Evolutionary conservation across 2,329 filamentous ascomycete genomes (phyloP), one percentile per base, ranked within the genome.

Genomic region (Sarocladium oryzae): DNA sequence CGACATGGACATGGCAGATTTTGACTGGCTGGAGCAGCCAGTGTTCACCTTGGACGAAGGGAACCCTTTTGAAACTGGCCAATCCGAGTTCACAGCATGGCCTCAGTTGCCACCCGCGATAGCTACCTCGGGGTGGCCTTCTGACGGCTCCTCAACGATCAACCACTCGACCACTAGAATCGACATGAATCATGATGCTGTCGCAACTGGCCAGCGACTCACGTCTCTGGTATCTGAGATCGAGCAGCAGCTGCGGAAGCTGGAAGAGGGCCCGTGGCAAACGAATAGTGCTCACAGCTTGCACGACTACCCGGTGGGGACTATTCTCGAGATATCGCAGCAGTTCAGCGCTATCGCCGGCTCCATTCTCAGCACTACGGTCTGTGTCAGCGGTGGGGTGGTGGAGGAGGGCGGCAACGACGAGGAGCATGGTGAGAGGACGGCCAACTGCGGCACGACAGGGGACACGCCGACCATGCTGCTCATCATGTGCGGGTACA

Each of bases 401-500:
- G 28, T 13, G 28, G 28, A 30, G 28, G 28, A 30, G 7, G 7
- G 28, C 28, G 28, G 28, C 13, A 13, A 13, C 7, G 7, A 30
- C 28, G 28, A 30, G 13, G 28, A 30, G 7, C 7, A 30, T 23
- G 23, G 41, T 26, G 41, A 23, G 18, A 20, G 26, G 7, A n/a
- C 7, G 18, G 26, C 10, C 5, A 23, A 4, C 21, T 23, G 7
- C n/a, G 15, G 8, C 9, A 20, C 16, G 7, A 4, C 41, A 23
- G 41, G n/a, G n/a, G n/a, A 20, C 15, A 26, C 41, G 23, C 41
- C 41, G 15, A 46, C 41, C 20, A 46, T 46, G 4, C 41, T 46
- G 15, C 41, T 21, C 15, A 26, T 46, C 16, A 46, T 46, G 41
- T 46, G 41, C 41, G 41, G 41, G 7, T 46, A 46, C 21, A 46